Conservation (phyloP, 2,329 filamentous ascomycete species). For the Conoideocrella luteorostrata region DNA sequence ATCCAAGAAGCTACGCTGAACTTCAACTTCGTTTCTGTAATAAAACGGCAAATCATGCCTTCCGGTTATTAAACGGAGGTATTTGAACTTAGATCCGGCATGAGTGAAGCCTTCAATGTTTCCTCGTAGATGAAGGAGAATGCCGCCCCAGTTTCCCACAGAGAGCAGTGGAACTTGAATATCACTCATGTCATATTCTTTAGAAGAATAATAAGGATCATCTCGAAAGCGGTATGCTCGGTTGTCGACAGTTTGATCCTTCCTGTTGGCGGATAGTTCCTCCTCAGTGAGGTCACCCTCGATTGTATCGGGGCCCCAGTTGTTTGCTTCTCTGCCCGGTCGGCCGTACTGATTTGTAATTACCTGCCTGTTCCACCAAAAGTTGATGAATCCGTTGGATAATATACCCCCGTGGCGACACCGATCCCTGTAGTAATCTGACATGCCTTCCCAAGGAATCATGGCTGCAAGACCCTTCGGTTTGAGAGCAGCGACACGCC, state of each 20-base stretch:
- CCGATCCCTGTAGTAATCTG: constrained; percentile 49
- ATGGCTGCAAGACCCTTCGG: constrained; percentile 40
- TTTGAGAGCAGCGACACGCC: constrained; percentile 38
- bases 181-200: constrained; percentile 58
- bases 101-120: constrained; percentile 60
- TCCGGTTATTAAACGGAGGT: constrained; percentile 62
- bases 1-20: constrained; percentile 62
- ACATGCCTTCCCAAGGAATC: constrained; percentile 47
- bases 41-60: constrained; percentile 69
- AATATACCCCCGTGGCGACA: constrained; percentile 57
- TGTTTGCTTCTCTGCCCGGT: constrained; percentile 39
- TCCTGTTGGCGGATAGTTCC: constrained; percentile 41
- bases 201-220: constrained; percentile 56
- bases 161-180: constrained; percentile 61
- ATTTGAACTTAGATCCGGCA: constrained; percentile 62
- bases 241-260: constrained; percentile 22
- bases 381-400: constrained; percentile 51
- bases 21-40: constrained; percentile 60
- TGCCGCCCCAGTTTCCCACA: constrained; percentile 67
- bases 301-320: constrained; percentile 50
- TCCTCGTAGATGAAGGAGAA: constrained; percentile 60
- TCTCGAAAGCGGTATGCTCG: constrained; percentile 43
- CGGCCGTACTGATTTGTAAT: constrained; percentile 58
- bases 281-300: constrained; percentile 53
- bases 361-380: no score